Evolutionary conservation across 768 basidiomycete species (phyloP), one percentile per base, ranked within the genome.

Genomic region (Dendrothele bispora): DNA sequence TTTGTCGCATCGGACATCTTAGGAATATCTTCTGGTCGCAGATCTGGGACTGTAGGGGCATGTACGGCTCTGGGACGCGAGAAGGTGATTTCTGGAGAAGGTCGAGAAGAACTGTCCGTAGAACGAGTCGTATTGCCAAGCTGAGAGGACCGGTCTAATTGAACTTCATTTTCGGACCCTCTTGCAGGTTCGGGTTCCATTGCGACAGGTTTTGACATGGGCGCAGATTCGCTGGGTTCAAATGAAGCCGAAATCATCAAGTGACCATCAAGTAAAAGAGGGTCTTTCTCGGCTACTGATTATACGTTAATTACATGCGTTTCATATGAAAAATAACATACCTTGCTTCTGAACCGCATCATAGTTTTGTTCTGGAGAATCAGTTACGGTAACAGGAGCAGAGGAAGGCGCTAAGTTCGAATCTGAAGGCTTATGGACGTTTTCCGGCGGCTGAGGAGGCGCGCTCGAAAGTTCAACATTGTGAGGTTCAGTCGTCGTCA

Each of bases 1-100:
- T 79, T 74, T 41, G 70, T 77, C 29, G 72, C 70, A 20, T 72
- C 65, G 5, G 65, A 56, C 20, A 69, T 50, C 5, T 57, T 57
- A 10, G 77, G 75, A 28, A 75, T 71, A 21, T 73, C 68, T 10
- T 43, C 46, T 14, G 50, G n/a, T 11, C 22, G 32, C 14, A 39
- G 44, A 17, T 45, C 39, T 24, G 29, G 29, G 26, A 41, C 21
- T 24, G 20, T 24, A 17, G 49, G 36, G 12, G 40, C 41, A 30
- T 43, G 34, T 29, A 18, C 49, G 30, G 47, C 41, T 29, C 29
- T n/a, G 35, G 49, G 30, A 20, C 43, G 41, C 41, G 41, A 36
- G 39, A 43, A 48, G 50, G 30, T 5, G 46, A n/a, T n/a, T n/a
- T 39, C 12, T 30, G 12, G 17, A 47, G 37, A 4, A 21, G 37